phyloP scores from a whole-genome alignment of 1,139 yeast genomes.

The Sugiyamaella grinbergsii region DNA sequence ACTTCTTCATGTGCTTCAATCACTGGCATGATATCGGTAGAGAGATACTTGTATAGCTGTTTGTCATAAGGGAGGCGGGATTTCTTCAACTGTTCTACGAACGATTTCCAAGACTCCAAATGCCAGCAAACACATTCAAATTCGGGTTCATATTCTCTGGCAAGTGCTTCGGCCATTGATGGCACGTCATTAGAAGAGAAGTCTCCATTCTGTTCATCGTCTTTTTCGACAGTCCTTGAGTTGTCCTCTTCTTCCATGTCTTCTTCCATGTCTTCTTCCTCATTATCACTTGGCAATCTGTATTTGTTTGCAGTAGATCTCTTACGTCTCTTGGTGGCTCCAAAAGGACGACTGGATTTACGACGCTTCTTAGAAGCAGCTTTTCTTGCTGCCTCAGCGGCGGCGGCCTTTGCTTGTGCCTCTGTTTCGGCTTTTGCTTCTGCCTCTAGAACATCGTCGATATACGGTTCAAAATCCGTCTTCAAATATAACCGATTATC shows the following conservation, averaged over 20 bases:
- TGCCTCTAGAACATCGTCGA: slow-evolving; percentile 25
- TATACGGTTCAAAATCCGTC: slow-evolving; percentile 33
- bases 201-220: slow-evolving; percentile 7
- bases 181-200: not conserved
- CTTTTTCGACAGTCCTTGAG: too few relatives aligned
- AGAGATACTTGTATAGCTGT: slow-evolving; percentile 31
- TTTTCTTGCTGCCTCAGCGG: not conserved
- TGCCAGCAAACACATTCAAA: slow-evolving; percentile 44
- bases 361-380: slow-evolving; percentile 6
- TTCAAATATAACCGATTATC: slow-evolving; percentile 42
- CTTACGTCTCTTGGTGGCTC: slow-evolving; percentile 17
- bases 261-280: slow-evolving; percentile 21
- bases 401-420: slow-evolving; percentile 21
- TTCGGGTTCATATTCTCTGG: slow-evolving; percentile 34
- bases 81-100: slow-evolving; percentile 32
- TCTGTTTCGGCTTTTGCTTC: slow-evolving; percentile 19
- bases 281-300: slow-evolving; percentile 15
- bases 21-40: slow-evolving; percentile 37
- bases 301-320: slow-evolving; percentile 8
- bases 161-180: slow-evolving; percentile 31
- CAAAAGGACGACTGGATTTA: slow-evolving; percentile 14
- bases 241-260: slow-evolving; percentile 22
- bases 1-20: slow-evolving; percentile 36
- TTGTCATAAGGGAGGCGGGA: slow-evolving; percentile 26
- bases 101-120: slow-evolving; percentile 37